Conservation (phyloP, 2,329 filamentous ascomycete species). For the Monosporascus cannonballus region DNA sequence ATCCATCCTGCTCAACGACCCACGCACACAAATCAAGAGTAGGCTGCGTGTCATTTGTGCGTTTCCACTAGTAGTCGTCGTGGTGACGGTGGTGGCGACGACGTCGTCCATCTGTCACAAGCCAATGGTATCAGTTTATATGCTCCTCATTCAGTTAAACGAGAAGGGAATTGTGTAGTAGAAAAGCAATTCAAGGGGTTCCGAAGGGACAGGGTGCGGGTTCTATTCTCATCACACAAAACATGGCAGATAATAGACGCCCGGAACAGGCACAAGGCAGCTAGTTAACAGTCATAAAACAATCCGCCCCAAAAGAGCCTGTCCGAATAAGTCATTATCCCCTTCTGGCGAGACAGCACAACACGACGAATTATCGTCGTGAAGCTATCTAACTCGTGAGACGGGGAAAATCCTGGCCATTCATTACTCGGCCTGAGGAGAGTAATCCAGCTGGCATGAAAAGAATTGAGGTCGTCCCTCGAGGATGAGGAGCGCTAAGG, state of each 20-base stretch:
- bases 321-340: background rate
- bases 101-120: constrained; percentile 35
- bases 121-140: constrained; percentile 31
- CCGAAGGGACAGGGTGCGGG: constrained; percentile 9
- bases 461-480: background rate
- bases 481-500: background rate
- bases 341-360: background rate
- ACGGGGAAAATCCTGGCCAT: background rate
- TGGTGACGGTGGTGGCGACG: constrained; percentile 24
- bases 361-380: background rate
- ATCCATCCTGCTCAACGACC: background rate
- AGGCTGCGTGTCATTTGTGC: background rate
- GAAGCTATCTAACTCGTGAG: background rate
- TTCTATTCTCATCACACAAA: background rate
- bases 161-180: constrained; percentile 15
- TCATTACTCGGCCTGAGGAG: background rate
- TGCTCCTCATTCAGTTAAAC: constrained; percentile 11
- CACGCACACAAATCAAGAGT: background rate
- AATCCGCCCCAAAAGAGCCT: background rate
- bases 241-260: background rate
- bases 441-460: no score
- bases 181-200: constrained; percentile 7
- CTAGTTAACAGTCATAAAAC: constrained; percentile 1
- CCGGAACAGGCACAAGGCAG: constrained; percentile 10
- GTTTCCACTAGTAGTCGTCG: constrained; percentile 3